Evolutionary conservation across 208 protist species (phyloP).

Genomic region (Wallacemonas sp.): DNA sequence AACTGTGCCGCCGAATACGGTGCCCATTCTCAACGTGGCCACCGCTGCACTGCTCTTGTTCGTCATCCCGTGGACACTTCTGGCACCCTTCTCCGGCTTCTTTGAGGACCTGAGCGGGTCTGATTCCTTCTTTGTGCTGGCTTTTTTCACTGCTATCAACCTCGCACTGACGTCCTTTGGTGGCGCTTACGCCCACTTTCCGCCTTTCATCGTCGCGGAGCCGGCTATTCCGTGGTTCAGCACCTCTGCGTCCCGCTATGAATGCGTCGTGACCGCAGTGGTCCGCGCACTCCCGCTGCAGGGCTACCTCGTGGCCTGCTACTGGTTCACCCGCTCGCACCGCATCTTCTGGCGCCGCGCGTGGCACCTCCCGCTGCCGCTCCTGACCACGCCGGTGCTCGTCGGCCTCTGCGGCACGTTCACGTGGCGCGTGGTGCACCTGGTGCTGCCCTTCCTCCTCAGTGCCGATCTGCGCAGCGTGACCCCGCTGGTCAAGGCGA

Average conservation of each 20-base stretch:
- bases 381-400: slow-evolving; percentile 61
- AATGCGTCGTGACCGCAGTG: slow-evolving; percentile 7
- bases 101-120: slow-evolving; percentile 44
- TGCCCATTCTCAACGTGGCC: neutral
- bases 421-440: slow-evolving; percentile 39
- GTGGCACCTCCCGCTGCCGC: slow-evolving; percentile 71
- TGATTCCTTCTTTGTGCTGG: slow-evolving; percentile 29
- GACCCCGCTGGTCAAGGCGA: slow-evolving; percentile 6
- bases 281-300: slow-evolving; percentile 47
- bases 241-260: neutral
- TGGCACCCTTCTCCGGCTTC: slow-evolving; percentile 67
- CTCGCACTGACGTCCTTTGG: slow-evolving; percentile 49
- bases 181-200: slow-evolving; percentile 44
- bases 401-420: slow-evolving; percentile 45
- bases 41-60: slow-evolving; percentile 50
- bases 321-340: slow-evolving; percentile 46
- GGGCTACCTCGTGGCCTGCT: slow-evolving; percentile 61
- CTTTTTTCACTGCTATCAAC: slow-evolving; percentile 52
- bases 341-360: slow-evolving; percentile 45
- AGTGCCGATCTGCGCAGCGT: slow-evolving; percentile 8
- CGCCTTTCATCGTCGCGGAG: slow-evolving; percentile 58
- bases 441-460: slow-evolving; percentile 31
- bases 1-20: neutral
- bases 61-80: slow-evolving; percentile 55
- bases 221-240: slow-evolving; percentile 40